Base-by-base conservation (phyloP, 306 rosid genomes). In the Gastrolobium villosum region DNA sequence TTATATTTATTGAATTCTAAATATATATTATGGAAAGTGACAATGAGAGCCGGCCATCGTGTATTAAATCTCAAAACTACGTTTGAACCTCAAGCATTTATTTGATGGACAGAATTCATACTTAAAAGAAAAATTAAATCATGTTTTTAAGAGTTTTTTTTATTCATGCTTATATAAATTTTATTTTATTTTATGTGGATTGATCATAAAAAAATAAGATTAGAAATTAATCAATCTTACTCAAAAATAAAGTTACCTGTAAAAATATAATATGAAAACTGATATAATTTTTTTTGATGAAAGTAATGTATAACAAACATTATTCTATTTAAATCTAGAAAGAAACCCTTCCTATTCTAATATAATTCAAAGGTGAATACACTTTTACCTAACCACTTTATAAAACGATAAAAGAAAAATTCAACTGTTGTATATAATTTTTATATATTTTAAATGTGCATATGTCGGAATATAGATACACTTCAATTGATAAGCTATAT, bases 11-110 rank as follows among this genome's bases (percentile, higher is more conserved):
- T 20, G 26, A 20, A 20, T 20, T 20, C 26, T 20, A 20, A 15
- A 14, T 39, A 30, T 57, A 30, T 41, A 41, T 41, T 72, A 43
- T 41, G 77, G 36, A 53, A 39, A 37, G 40, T 71, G 46, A 39
- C 50, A 9, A 39, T 5, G 50, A 52, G n/a, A 14, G 36, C 13
- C 28, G 28, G 10, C 55, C 50, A 52, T 15, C 7, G 40, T 64
- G 7, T 67, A 20, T 20, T 20, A 45, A 67, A 45, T 43, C 57
- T 31, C 11, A 46, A 68, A 68, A 13, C 39, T 11, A 10, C 8
- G 20, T 20, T 39, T 20, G 20, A 40, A 40, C 26, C 26, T 20
- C 26, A 20, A 20, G 26, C 50, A 15, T 41, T 40, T 65, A 3
- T 41, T 65, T 28, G 40, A 67, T 67, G 30, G 72, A 66, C 11